Conservation (phyloP, 2,329 filamentous ascomycete genomes). For the Venturia pyrina region DNA sequence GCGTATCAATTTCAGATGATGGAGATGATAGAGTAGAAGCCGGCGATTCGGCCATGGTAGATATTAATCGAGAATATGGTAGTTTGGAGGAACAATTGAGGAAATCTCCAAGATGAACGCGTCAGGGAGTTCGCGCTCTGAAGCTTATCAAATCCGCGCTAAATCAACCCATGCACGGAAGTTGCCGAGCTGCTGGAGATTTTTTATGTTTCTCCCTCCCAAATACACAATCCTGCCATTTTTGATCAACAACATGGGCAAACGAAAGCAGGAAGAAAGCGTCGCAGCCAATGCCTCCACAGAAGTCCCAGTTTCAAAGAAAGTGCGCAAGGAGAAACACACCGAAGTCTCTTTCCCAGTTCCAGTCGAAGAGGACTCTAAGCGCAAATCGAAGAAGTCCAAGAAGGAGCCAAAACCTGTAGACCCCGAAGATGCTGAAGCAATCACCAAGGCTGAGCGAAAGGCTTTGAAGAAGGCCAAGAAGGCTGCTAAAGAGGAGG, state of each 20-base stretch:
- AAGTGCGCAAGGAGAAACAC: constrained; percentile 7
- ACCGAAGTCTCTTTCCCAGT: constrained; percentile 4
- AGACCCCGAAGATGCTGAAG: constrained; percentile 13
- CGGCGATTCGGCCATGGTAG: not conserved
- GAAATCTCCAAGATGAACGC: not conserved
- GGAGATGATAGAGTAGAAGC: not conserved
- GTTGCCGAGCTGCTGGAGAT: not conserved
- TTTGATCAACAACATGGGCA: not conserved
- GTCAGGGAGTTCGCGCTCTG: not conserved
- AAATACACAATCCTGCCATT: not conserved
- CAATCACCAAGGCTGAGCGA: constrained; percentile 18
- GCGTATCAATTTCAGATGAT: not conserved
- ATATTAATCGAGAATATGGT: not conserved
- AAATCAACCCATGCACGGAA: not conserved
- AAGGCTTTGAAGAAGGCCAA: constrained; percentile 25
- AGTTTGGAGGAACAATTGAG: not conserved
- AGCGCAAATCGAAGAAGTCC: constrained; percentile 19
- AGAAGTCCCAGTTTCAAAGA: not conserved
- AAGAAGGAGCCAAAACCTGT: constrained; percentile 24
- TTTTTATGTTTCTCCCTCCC: not conserved
- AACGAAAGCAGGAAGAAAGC: constrained; percentile 7
- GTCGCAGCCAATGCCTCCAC: not conserved
- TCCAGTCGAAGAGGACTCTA: not conserved
- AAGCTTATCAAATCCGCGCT: not conserved
- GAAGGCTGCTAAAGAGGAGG: constrained; percentile 14